Conservation (phyloP, 2,329 filamentous ascomycete species). For the Immersiporthe knoxdaviesiana region DNA sequence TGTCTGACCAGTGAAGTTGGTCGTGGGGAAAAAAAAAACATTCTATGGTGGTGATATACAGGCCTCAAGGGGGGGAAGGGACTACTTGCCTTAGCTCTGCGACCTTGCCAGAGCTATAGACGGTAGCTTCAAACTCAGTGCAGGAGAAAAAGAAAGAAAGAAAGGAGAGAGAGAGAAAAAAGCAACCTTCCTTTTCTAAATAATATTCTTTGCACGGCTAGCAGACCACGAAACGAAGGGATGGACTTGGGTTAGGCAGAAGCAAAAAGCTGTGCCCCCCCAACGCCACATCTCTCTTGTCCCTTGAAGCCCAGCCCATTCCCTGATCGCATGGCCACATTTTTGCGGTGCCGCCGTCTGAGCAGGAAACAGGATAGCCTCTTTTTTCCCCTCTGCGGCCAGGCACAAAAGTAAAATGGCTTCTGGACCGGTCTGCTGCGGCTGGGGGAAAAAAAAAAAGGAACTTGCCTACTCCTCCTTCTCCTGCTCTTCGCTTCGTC, state of each 20-base stretch:
- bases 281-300: neutral
- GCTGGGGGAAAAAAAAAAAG: no score
- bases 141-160: no score
- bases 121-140: neutral
- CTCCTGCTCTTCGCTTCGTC: neutral
- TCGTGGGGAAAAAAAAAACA: neutral
- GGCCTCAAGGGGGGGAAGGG: no score
- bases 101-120: neutral
- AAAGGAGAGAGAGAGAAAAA: neutral
- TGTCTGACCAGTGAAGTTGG: neutral
- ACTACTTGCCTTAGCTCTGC: neutral
- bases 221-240: neutral
- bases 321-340: neutral
- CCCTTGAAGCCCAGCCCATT: no score
- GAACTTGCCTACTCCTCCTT: neutral
- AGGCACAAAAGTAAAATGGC: no score
- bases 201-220: no score
- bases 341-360: neutral
- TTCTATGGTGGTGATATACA: neutral
- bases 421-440: neutral
- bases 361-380: neutral
- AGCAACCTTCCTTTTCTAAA: neutral
- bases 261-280: no score
- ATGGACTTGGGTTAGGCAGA: neutral
- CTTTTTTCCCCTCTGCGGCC: no score